phyloP scores from a whole-genome alignment of 2,329 filamentous ascomycete species.

The Fusarium albidum region DNA sequence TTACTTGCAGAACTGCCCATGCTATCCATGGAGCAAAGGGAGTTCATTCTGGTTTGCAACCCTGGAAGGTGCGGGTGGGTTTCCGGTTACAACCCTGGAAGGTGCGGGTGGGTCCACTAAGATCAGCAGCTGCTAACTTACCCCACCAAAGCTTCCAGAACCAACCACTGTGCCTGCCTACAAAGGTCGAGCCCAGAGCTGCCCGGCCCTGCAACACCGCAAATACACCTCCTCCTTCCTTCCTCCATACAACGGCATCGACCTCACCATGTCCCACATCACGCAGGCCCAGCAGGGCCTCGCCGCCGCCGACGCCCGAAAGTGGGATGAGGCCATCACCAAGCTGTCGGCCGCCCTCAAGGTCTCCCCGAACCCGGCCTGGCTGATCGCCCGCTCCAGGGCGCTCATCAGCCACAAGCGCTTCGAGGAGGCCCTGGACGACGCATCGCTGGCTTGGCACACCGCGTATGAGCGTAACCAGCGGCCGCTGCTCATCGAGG shows the following conservation, averaged over 20 bases:
- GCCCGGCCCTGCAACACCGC: not conserved
- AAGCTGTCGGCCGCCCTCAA: constrained; percentile 74
- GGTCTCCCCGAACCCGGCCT: constrained; percentile 73
- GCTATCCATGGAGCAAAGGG: no score
- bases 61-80: no score
- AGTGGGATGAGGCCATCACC: constrained; percentile 73
- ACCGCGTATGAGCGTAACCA: constrained; percentile 73
- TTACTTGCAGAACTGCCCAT: no score
- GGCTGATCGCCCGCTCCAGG: constrained; percentile 83
- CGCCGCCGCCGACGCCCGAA: constrained; percentile 65
- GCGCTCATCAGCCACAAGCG: constrained; percentile 74
- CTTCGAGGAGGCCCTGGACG: constrained; percentile 70
- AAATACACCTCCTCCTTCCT: not conserved
- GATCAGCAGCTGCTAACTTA: constrained; percentile 8
- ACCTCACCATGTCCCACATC: constrained; percentile 58
- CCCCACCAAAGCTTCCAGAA: constrained; percentile 47
- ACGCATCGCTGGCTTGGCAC: constrained; percentile 72
- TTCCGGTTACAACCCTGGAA: no score
- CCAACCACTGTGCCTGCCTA: constrained; percentile 29
- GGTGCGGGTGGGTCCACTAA: no score
- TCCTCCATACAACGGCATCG: not conserved
- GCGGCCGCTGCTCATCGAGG: constrained; percentile 78
- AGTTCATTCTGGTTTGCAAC: no score
- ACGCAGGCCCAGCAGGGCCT: constrained; percentile 68
- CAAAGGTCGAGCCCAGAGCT: no score